Evolutionary conservation across 2,329 filamentous ascomycete species (phyloP), one percentile per base, ranked within the genome.

Genomic region (Lasiodiplodia sp.): DNA sequence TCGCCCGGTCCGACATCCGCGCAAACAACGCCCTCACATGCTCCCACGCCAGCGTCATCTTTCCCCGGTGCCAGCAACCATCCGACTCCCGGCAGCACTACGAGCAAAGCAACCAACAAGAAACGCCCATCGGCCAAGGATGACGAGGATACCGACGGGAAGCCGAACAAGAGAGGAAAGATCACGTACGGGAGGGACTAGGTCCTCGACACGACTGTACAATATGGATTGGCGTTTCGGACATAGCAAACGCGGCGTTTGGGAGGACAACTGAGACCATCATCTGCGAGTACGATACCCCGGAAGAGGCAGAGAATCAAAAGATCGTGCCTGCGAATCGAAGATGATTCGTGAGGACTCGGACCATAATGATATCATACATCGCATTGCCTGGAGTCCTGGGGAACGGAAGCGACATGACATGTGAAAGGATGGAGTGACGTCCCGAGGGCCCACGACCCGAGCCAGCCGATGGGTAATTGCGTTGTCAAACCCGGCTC

Each of bases 181-280:
- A 84, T 85, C 63, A 82, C 80, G n/a, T 85, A 85, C 71, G 81
- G 80, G 23, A 74, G 83, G 66, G 83, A 85, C 16, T 68, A 68
- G 57, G 34, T 47, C n/a, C 47, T 52, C 21, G 18, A 49, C 40
- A 37, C n/a, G 28, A 51, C 21, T 56, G 63, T 66, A 38, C 34
- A 66, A 56, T 23, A 44, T 23, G 34, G 18, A 56, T 34, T 56
- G 63, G 63, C 63, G 63, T 66, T 66, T 14, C 28, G 49, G 63
- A 37, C 37, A 55, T 31, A 21, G 47, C 34, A 47, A 66, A 47
- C 25, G 47, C 23, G 63, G 63, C 63, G 63, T 66, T 66, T 56
- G 51, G 63, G 63, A 64, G 60, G 44, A 21, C 25, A 63, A 34
- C n/a, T 25, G 37, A 51, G 44, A 38, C 60, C n/a, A 52, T 64